A percentile compares a stretch with the other conserved stretches of the same genome.
phyloP scores from a whole-genome alignment of 192 early-diverging fungal genomes.

The Coemansia sp. region DNA sequence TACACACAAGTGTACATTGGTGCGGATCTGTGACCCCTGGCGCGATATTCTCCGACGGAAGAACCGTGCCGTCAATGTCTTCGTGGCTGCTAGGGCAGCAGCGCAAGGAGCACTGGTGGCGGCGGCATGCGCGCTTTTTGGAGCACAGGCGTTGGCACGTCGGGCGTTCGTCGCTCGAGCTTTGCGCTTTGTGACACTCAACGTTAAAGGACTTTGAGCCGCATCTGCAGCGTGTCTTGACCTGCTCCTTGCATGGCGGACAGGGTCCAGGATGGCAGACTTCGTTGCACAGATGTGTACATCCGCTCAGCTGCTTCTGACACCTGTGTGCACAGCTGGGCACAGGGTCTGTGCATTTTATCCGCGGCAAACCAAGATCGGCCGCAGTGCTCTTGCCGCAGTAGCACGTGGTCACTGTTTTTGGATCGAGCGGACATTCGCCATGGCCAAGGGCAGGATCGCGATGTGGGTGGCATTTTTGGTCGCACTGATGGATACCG shows the following conservation, averaged over 20 bases:
- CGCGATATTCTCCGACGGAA: constrained; percentile 22
- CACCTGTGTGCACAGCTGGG: constrained; percentile 43
- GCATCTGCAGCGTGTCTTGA: constrained; percentile 66
- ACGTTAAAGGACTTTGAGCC: constrained; percentile 40
- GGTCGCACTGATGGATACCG: constrained; percentile 66
- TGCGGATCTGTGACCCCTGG: constrained; percentile 54
- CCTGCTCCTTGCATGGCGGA: constrained; percentile 56
- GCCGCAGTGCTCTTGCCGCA: constrained; percentile 25
- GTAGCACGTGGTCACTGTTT: constrained; percentile 31
- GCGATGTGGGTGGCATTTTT: constrained; percentile 55
- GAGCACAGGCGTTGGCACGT: constrained; percentile 66
- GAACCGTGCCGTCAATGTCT: constrained; percentile 21
- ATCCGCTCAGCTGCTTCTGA: constrained; percentile 33
- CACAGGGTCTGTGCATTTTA: constrained; percentile 44
- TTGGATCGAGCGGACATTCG: constrained; percentile 37
- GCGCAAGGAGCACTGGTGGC: constrained; percentile 63
- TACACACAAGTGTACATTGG: constrained; percentile 69
- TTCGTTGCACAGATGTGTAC: constrained; percentile 62
- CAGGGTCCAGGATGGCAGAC: constrained; percentile 67
- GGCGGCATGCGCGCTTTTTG: constrained; percentile 64
- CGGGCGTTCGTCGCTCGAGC: constrained; percentile 50
- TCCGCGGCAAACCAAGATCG: constrained; percentile 23
- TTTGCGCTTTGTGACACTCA: constrained; percentile 28
- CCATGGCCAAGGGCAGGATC: constrained; percentile 15
- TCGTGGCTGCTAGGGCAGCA: constrained; percentile 63